Evolutionary conservation across 306 rosid genomes (phyloP).

Genomic region (Comarum palustre): DNA sequence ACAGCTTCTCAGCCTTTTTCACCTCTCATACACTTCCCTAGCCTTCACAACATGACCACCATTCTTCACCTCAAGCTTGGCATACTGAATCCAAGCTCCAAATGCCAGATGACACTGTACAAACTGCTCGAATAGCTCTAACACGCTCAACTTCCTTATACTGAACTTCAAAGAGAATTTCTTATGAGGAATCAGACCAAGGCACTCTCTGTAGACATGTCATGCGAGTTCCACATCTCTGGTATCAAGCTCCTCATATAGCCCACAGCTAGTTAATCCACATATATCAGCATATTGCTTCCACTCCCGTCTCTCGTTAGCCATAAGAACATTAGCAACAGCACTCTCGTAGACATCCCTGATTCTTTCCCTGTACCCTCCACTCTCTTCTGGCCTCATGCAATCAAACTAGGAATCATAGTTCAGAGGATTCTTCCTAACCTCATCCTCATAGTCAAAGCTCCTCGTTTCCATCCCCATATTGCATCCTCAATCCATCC

Average conservation of each 20-base stretch:
- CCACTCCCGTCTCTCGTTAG: neutral
- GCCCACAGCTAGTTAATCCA: neutral
- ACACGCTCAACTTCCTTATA: slow-evolving; percentile 34
- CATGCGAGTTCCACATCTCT: neutral
- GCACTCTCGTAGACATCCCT: neutral
- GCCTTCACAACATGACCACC: slow-evolving; percentile 51
- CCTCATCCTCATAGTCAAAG: neutral
- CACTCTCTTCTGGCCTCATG: neutral
- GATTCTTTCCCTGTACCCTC: neutral
- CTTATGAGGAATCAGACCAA: neutral
- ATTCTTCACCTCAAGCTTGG: slow-evolving; percentile 84
- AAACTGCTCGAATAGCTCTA: slow-evolving; percentile 56
- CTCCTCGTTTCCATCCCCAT: neutral
- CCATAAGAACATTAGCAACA: neutral
- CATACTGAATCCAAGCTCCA: slow-evolving; percentile 66
- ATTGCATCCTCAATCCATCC: slow-evolving; percentile 23
- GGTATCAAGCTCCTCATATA: slow-evolving; percentile 2
- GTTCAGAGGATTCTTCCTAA: neutral
- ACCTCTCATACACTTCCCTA: slow-evolving; percentile 59
- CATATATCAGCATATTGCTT: neutral
- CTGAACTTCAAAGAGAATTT: neutral
- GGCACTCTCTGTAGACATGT: neutral
- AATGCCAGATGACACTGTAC: slow-evolving; percentile 63
- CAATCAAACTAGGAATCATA: neutral
- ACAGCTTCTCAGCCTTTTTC: slow-evolving; percentile 58